A percentile compares a stretch with the other conserved stretches of the same genome.
These are phyloP conservation scores for Simplicillium aogashimaense DNA, from an alignment of 2,329 filamentous ascomycete species.

Conservation along the genomic window DNA sequence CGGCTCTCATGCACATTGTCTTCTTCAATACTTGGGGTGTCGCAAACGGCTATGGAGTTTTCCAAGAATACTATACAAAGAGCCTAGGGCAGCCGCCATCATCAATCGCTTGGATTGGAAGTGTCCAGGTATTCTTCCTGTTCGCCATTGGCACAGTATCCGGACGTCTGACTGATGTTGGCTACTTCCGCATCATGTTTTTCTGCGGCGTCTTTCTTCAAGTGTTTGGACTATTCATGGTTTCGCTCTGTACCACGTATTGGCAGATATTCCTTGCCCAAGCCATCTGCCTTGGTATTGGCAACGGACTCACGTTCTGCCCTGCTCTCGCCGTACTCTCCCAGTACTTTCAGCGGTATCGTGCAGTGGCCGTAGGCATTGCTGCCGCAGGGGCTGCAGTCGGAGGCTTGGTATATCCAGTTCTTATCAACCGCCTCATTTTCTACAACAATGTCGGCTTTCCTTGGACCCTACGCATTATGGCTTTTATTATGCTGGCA, in stretches of 20 bases:
- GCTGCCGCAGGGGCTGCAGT: slow-evolving; percentile 47
- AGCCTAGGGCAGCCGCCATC: slow-evolving; percentile 21
- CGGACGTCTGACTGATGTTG: slow-evolving; percentile 32
- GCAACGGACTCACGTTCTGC: slow-evolving; percentile 46
- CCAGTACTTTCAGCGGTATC: slow-evolving; percentile 48
- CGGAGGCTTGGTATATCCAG: slow-evolving; percentile 44
- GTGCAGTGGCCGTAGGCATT: slow-evolving; percentile 48
- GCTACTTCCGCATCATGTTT: slow-evolving; percentile 28
- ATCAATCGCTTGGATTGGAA: slow-evolving; percentile 33
- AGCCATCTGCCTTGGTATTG: slow-evolving; percentile 37
- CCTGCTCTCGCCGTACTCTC: slow-evolving; percentile 49
- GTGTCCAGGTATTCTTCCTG: slow-evolving; percentile 31
- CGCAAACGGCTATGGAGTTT: slow-evolving; percentile 33
- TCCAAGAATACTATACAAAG: slow-evolving; percentile 33
- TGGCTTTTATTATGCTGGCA: slow-evolving; percentile 33
- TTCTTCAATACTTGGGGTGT: slow-evolving; percentile 37
- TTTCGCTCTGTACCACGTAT: slow-evolving; percentile 29
- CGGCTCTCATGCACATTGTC: slow-evolving; percentile 23
- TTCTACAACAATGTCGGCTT: slow-evolving; percentile 38
- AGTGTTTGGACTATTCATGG: slow-evolving; percentile 33
- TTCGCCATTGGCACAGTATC: slow-evolving; percentile 29
- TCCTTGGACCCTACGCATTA: slow-evolving; percentile 39
- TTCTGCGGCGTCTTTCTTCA: slow-evolving; percentile 25
- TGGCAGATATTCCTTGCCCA: slow-evolving; percentile 40
- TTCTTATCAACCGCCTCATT: slow-evolving; percentile 30